phyloP scores from a whole-genome alignment of 345 rosid species.

The Nephelium lappaceum region DNA sequence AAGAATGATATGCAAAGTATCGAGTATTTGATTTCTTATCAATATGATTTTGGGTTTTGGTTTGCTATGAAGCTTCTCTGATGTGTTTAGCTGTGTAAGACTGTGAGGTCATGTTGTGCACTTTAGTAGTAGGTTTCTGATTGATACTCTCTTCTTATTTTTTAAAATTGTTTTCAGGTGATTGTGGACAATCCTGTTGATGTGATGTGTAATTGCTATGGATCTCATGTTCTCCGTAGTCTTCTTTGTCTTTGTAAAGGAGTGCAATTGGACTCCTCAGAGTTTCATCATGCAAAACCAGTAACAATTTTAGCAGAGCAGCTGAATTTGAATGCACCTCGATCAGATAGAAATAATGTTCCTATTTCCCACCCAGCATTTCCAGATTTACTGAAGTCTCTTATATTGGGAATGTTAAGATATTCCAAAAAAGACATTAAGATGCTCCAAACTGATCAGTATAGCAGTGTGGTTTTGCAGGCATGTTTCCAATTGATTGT shows the following conservation, averaged over 20 bases:
- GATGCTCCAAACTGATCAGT: constrained; percentile 68
- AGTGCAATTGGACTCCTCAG: constrained; percentile 68
- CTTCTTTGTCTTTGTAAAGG: constrained; percentile 92
- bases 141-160: neutral
- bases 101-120: neutral
- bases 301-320: constrained; percentile 63
- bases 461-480: constrained; percentile 90
- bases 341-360: constrained; percentile 32
- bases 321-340: constrained; percentile 63
- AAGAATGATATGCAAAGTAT: constrained; percentile 76
- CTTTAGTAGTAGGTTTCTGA: neutral
- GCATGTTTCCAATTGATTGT: constrained; percentile 33
- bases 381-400: constrained; percentile 60
- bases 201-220: constrained; percentile 77
- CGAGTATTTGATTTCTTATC: neutral
- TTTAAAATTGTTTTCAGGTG: constrained; percentile 44
- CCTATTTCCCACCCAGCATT: constrained; percentile 52
- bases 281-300: constrained; percentile 67
- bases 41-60: neutral
- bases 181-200: constrained; percentile 61
- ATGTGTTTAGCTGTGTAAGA: neutral
- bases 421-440: constrained; percentile 50
- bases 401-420: constrained; percentile 66
- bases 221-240: constrained; percentile 94
- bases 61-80: neutral